Percentiles rank a stretch among this genome's conserved stretches.
phyloP scores from a whole-genome alignment of 2,329 filamentous ascomycete species.

The Scedosporium aurantiacum region DNA sequence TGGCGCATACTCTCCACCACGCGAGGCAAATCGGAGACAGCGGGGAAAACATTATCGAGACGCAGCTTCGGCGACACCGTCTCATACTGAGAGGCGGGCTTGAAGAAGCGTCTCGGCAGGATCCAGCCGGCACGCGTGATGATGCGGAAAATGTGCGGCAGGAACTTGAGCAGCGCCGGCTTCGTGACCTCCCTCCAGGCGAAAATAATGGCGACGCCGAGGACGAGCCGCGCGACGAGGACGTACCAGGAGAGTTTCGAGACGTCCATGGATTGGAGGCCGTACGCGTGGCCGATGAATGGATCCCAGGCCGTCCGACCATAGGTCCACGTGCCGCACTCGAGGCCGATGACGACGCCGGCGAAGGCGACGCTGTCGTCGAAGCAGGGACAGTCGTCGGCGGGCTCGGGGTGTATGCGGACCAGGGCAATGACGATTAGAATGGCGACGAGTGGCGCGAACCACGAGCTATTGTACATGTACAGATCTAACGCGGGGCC shows the following conservation, averaged over 20 bases:
- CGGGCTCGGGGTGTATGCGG: conserved; percentile 86
- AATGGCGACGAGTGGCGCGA: conserved; percentile 52
- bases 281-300: conserved; percentile 31
- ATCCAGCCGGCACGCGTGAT: conserved; percentile 70
- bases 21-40: conserved; percentile 74
- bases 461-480: conserved; percentile 53
- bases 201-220: conserved; percentile 78
- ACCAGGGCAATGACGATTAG: conserved; percentile 64
- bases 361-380: conserved; percentile 93
- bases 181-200: conserved; percentile 87
- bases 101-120: conserved; percentile 82
- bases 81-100: conserved; percentile 80
- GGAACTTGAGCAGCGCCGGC: conserved; percentile 59
- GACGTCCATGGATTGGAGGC: conserved; percentile 51
- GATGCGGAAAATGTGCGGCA: conserved; percentile 80
- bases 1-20: conserved; percentile 75
- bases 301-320: conserved; percentile 38
- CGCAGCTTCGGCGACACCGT: conserved; percentile 59
- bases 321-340: conserved; percentile 77
- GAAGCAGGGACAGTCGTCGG: conserved; percentile 93
- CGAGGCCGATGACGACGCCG: conserved; percentile 76
- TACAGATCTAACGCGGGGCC: conserved; percentile 56
- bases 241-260: conserved; percentile 54
- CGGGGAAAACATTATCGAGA: conserved; percentile 78
- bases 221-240: conserved; percentile 55